phyloP scores from a whole-genome alignment of 2,329 filamentous ascomycete genomes.

The Aspergillus hiratsukae region DNA sequence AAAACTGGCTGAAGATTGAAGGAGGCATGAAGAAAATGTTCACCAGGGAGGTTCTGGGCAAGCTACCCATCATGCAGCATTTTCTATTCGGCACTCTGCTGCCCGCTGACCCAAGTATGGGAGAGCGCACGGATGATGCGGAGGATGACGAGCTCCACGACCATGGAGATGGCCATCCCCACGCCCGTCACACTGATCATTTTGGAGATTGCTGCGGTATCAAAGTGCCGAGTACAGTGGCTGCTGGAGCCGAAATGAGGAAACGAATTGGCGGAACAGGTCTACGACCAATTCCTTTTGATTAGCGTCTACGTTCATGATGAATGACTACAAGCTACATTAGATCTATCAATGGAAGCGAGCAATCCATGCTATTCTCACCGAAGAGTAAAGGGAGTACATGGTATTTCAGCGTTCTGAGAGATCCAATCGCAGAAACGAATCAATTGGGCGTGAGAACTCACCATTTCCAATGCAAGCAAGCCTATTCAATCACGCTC shows the following conservation, averaged over 20 bases:
- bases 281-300: constrained; percentile 54
- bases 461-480: neutral
- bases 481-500: neutral
- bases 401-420: neutral
- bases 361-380: neutral
- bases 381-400: neutral
- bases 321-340: neutral
- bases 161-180: constrained; percentile 63
- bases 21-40: constrained; percentile 97
- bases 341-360: neutral
- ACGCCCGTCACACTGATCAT: constrained; percentile 50
- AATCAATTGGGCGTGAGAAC: neutral
- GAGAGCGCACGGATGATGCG: constrained; percentile 43
- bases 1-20: constrained; percentile 88
- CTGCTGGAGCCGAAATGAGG: constrained; percentile 81
- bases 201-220: constrained; percentile 99
- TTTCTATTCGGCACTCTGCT: constrained; percentile 89
- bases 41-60: constrained; percentile 82
- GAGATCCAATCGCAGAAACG: too few species aligned
- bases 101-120: constrained; percentile 76
- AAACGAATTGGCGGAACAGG: constrained; percentile 64
- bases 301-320: constrained; percentile 24
- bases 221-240: constrained; percentile 90
- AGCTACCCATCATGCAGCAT: constrained; percentile 97
- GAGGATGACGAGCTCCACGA: constrained; percentile 55